Conservation (phyloP, 2,329 filamentous ascomycete species). For the Ampelomyces quisqualis region DNA sequence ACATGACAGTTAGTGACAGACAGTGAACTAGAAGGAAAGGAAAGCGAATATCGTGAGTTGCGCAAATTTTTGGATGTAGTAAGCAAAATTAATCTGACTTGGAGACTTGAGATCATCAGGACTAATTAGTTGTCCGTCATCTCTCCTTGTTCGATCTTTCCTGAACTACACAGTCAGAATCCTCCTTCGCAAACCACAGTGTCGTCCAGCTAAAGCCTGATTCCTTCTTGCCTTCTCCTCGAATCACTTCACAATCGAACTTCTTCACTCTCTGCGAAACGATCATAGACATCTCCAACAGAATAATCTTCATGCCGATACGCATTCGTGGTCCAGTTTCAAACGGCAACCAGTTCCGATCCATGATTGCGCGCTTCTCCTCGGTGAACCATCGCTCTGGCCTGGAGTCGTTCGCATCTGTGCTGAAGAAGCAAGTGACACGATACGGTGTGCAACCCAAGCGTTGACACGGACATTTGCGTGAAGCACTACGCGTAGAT, state of each 20-base stretch:
- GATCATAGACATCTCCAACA: constrained; percentile 25
- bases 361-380: constrained; percentile 8
- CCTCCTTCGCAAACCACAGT: constrained; percentile 10
- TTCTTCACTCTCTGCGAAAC: constrained; percentile 21
- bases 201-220: constrained; percentile 8
- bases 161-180: constrained; percentile 3
- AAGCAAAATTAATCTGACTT: too few relatives aligned
- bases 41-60: too few relatives aligned
- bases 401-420: constrained; percentile 42
- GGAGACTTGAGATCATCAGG: too few relatives aligned
- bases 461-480: constrained; percentile 50
- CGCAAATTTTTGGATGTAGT: too few relatives aligned
- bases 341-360: constrained; percentile 19
- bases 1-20: too few relatives aligned
- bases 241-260: constrained; percentile 19
- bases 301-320: constrained; percentile 27
- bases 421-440: constrained; percentile 44
- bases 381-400: constrained; percentile 48
- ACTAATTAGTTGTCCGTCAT: too few relatives aligned
- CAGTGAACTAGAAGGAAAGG: too few relatives aligned
- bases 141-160: too few relatives aligned
- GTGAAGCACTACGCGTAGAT: constrained; percentile 45
- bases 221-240: neutral
- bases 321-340: constrained; percentile 22
- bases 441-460: constrained; percentile 50